Conservation (phyloP, 192 early-diverging fungal species). For the Linnemannia elongata region DNA sequence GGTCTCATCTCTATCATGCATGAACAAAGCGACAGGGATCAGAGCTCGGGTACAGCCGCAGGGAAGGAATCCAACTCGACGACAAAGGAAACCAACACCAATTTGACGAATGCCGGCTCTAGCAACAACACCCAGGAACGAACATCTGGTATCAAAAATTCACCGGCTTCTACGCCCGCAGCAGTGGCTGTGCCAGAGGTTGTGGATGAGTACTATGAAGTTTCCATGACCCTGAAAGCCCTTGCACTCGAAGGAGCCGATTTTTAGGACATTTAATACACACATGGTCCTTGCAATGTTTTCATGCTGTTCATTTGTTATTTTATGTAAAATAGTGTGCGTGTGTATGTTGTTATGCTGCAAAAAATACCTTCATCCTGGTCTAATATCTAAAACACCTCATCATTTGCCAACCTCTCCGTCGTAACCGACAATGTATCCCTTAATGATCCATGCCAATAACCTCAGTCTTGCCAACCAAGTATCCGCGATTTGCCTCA, state of each 20-base stretch:
- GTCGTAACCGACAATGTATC: neutral
- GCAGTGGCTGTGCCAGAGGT: slow-evolving; percentile 13
- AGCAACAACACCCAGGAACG: slow-evolving; percentile 16
- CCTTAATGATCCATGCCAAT: slow-evolving; percentile 55
- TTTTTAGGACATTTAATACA: slow-evolving; percentile 14
- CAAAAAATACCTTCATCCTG: neutral
- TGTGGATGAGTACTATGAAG: slow-evolving; percentile 53
- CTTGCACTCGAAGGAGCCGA: slow-evolving; percentile 51
- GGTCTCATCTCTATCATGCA: neutral
- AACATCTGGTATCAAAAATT: neutral
- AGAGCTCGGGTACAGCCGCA: neutral
- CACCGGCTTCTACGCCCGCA: neutral
- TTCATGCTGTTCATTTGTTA: neutral
- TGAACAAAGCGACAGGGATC: neutral
- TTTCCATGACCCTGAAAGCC: slow-evolving; percentile 47
- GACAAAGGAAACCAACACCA: neutral
- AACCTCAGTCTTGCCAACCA: slow-evolving; percentile 64
- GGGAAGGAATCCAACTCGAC: neutral
- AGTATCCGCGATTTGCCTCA: slow-evolving; percentile 79
- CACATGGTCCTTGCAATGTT: neutral
- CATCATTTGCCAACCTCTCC: neutral
- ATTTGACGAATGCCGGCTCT: neutral
- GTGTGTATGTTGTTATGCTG: slow-evolving; percentile 9
- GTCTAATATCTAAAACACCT: neutral
- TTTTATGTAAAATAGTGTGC: slow-evolving; percentile 4